Conservation (phyloP, 2,329 filamentous ascomycete genomes). For the Colletotrichum godetiae region DNA sequence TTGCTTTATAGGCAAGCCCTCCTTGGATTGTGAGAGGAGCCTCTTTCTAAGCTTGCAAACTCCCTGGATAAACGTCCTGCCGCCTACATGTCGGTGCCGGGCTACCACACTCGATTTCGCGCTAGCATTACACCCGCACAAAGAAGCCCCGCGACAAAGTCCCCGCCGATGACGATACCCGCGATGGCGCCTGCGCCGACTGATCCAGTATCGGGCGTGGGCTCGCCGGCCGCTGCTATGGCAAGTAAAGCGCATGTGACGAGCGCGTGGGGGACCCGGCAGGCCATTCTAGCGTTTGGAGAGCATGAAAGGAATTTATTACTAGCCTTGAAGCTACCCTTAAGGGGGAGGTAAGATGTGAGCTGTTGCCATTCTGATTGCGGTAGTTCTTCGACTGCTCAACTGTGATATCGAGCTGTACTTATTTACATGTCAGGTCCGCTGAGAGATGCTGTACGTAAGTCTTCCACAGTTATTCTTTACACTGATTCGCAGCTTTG, state of each 20-base stretch:
- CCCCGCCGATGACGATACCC: conserved; percentile 7
- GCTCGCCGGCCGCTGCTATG: not conserved
- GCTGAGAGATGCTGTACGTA: not conserved
- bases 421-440: not conserved
- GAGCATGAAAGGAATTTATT: not conserved
- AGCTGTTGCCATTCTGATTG: not conserved
- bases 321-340: not conserved
- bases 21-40: no score
- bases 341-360: not conserved
- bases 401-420: not conserved
- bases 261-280: not conserved
- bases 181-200: not conserved
- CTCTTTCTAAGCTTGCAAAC: no score
- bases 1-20: no score
- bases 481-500: not conserved
- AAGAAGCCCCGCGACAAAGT: not conserved
- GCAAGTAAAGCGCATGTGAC: not conserved
- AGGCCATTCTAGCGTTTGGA: not conserved
- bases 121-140: not conserved
- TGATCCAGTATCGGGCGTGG: not conserved
- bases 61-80: no score
- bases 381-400: not conserved
- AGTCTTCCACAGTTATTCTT: not conserved
- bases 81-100: no score
- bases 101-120: not conserved